phyloP scores from a whole-genome alignment of 192 early-diverging fungal species.

The Spizellomyces punctatus region DNA sequence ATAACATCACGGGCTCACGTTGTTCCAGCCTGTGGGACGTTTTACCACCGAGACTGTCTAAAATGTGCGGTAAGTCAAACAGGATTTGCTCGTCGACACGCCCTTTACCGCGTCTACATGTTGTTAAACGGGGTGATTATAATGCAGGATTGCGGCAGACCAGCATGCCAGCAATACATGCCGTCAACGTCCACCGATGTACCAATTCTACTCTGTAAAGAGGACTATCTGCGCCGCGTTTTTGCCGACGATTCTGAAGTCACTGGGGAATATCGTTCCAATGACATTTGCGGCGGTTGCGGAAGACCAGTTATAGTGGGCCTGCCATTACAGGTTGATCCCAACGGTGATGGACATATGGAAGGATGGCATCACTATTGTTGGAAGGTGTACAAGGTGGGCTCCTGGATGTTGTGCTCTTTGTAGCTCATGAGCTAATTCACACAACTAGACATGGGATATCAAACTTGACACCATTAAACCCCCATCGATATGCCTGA shows the following conservation, averaged over 20 bases:
- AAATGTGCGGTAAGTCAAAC: conserved; percentile 4
- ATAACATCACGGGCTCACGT: conserved; percentile 4
- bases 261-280: not conserved
- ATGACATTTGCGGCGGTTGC: conserved; percentile 5
- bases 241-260: not conserved
- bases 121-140: not conserved
- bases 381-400: conserved; percentile 6
- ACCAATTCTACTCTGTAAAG: conserved; percentile 10
- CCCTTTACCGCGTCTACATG: not conserved
- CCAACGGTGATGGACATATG: not conserved
- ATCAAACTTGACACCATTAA: conserved; percentile 1
- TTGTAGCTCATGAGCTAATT: not conserved
- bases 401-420: not conserved
- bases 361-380: conserved; percentile 14
- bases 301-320: conserved; percentile 2
- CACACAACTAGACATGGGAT: not conserved
- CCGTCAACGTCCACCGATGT: not conserved
- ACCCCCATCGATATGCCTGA: not conserved
- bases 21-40: conserved; percentile 9
- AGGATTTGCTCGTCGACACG: too few relatives aligned
- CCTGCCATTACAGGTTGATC: conserved; percentile 7
- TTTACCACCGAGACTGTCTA: conserved; percentile 18
- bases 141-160: conserved; percentile 7
- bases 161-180: conserved; percentile 11
- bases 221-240: conserved; percentile 1